Evolutionary conservation across 805 yeast genomes (phyloP), one percentile per base, ranked within the genome.

Genomic region (Hanseniaspora vineae): DNA sequence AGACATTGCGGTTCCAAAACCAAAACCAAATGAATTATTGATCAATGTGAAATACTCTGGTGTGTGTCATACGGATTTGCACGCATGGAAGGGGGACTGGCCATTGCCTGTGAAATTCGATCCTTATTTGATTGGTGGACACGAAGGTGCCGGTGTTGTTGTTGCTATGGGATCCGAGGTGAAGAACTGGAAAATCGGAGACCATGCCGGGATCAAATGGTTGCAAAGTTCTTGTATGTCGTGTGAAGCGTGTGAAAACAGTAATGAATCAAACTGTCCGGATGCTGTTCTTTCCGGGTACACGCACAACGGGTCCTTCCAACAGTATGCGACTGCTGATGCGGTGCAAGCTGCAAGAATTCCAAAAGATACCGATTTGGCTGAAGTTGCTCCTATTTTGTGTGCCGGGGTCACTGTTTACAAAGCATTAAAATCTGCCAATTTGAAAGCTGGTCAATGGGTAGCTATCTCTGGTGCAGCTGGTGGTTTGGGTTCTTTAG

Each of bases 271-370:
- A 44, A 75, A 72, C 59, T 77, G 83, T 67, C 50, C 50, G 31
- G 50, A 62, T 20, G 78, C 77, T 14, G 78, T 70, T 50, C 65
- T 74, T 50, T 73, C 77, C 12, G 80, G 80, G 53, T 74, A 73
- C 63, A 72, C 77, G 13, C 77, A 72, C 52, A 78, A 75, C 54
- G 80, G 95, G 52, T 78, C 92, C 17, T 84, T 86, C 78, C 94
- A 86, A 66, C 85, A 85, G 67, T 85, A 83, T 62, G 90, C 89
- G 35, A 79, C 89, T 42, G 94, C 89, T 35, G 88, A 84, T 65
- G 88, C 90, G 23, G 72, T 81, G 45, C 92, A 84, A 61, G 94
- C 92, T 32, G 92, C 94, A n/a, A 69, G 72, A 52, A 76, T 85
- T 55, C 87, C 92, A 44, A 60, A 73, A 58, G 82, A 79, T 45